Conservation (phyloP, 225 moss, liverwort and hornwort species). For the Bryum argenteum region DNA sequence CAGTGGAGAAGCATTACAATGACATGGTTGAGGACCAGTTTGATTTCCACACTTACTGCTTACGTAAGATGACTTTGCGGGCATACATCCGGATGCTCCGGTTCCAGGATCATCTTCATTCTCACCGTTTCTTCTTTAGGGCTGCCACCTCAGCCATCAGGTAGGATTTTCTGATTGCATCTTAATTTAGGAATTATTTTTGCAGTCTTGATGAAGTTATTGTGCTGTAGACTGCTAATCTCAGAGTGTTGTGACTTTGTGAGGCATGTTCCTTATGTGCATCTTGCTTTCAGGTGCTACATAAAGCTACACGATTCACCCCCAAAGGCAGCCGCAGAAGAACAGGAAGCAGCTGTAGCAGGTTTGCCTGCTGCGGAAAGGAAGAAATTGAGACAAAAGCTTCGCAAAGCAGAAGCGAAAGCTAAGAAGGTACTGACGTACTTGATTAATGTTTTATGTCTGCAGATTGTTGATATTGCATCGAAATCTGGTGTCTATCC, state of each 20-base stretch:
- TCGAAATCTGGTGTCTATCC: not conserved
- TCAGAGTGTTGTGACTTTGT: too few relatives aligned
- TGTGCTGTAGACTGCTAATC: slow-evolving; percentile 5
- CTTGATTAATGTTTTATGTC: too few relatives aligned
- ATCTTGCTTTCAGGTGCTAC: slow-evolving; percentile 55
- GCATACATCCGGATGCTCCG: slow-evolving; percentile 88
- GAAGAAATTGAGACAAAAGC: slow-evolving; percentile 76
- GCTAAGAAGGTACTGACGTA: slow-evolving; percentile 57
- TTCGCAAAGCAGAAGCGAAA: slow-evolving; percentile 80
- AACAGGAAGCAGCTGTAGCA: slow-evolving; percentile 74
- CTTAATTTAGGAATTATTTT: not conserved
- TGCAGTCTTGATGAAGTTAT: slow-evolving; percentile 11
- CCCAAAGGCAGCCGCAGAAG: slow-evolving; percentile 76
- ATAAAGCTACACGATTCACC: slow-evolving; percentile 79
- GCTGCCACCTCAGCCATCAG: slow-evolving; percentile 77
- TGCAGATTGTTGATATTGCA: too few relatives aligned
- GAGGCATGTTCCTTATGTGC: slow-evolving; percentile 6
- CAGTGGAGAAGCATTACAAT: slow-evolving; percentile 91
- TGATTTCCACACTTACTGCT: slow-evolving; percentile 89
- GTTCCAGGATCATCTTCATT: slow-evolving; percentile 83
- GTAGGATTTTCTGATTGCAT: slow-evolving; percentile 25
- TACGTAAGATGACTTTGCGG: slow-evolving; percentile 88
- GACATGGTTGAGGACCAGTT: slow-evolving; percentile 95
- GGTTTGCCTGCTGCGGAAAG: slow-evolving; percentile 74
- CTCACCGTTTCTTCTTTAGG: slow-evolving; percentile 76